phyloP scores from a whole-genome alignment of 148 eudicot genomes.

The Rhododendron williamsianum region DNA sequence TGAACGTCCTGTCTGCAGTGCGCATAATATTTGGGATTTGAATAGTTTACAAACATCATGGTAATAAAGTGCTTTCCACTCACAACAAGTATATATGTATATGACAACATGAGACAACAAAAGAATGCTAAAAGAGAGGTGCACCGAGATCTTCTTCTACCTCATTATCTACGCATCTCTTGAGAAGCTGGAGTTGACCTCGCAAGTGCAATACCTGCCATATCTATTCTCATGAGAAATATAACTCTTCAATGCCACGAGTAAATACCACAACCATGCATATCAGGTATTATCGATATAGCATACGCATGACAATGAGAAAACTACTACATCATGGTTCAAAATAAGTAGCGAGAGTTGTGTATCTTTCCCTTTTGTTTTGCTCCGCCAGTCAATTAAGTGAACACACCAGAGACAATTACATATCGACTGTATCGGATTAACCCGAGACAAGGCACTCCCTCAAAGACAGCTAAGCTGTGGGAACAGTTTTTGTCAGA shows the following conservation, averaged over 20 bases:
- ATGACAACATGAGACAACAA: neutral
- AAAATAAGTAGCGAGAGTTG: neutral
- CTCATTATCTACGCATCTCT: constrained; percentile 51
- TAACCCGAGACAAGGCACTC: neutral
- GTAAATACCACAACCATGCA: neutral
- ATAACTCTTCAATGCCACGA: neutral
- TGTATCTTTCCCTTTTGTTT: neutral
- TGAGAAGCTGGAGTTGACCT: constrained; percentile 64
- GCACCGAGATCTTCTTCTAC: constrained; percentile 53
- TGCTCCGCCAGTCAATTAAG: neutral
- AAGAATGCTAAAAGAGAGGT: constrained; percentile 22
- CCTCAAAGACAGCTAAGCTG: neutral
- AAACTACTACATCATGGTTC: neutral
- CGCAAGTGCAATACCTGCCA: constrained; percentile 79
- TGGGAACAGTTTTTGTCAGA: neutral
- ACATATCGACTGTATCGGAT: neutral
- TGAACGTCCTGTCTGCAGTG: constrained; percentile 13
- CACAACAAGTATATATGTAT: neutral
- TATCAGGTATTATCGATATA: neutral
- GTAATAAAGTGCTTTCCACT: neutral
- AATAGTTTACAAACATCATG: constrained; percentile 11
- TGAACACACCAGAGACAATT: neutral
- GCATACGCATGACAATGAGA: neutral
- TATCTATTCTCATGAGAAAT: constrained; percentile 11
- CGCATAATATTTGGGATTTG: constrained; percentile 9